Conservation (phyloP, 1,139 yeast species). For the Yamadazyma spencermartinsiae region DNA sequence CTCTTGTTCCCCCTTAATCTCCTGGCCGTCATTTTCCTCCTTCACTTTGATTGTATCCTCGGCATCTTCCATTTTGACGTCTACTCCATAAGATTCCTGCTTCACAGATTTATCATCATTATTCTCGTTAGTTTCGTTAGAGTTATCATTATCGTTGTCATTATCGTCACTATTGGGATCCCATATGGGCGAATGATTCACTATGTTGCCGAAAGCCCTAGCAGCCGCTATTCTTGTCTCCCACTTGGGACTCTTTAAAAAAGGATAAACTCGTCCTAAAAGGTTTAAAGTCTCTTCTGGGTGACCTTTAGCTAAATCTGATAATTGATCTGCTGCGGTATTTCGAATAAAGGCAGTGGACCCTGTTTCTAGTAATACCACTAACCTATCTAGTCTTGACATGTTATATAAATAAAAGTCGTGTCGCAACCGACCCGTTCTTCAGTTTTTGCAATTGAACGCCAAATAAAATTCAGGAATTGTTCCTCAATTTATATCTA, state of each 20-base stretch:
- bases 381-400: constrained; percentile 69
- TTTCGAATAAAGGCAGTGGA: constrained; percentile 91
- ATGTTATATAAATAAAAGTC: constrained; percentile 18
- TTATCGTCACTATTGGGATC: constrained; percentile 63
- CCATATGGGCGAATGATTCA: constrained; percentile 77
- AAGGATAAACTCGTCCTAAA: constrained; percentile 89
- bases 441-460: no score
- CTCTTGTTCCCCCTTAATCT: constrained; percentile 44
- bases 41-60: constrained; percentile 26
- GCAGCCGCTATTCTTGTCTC: constrained; percentile 96
- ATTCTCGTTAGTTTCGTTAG: constrained; percentile 9
- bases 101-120: constrained; percentile 12
- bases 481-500: constrained; percentile 6
- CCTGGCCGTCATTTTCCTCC: constrained; percentile 27
- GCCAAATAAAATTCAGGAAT: constrained; percentile 1
- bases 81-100: constrained; percentile 12
- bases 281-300: constrained; percentile 89
- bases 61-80: constrained; percentile 5
- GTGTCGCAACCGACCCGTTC: not conserved
- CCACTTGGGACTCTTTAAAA: constrained; percentile 82
- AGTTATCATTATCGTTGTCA: constrained; percentile 5
- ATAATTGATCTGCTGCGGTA: constrained; percentile 96
- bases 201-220: constrained; percentile 91
- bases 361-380: constrained; percentile 85
- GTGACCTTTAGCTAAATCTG: constrained; percentile 90